Base-by-base conservation (phyloP, 352 stramenopile species). In the Halophytophthora batemanensis region DNA sequence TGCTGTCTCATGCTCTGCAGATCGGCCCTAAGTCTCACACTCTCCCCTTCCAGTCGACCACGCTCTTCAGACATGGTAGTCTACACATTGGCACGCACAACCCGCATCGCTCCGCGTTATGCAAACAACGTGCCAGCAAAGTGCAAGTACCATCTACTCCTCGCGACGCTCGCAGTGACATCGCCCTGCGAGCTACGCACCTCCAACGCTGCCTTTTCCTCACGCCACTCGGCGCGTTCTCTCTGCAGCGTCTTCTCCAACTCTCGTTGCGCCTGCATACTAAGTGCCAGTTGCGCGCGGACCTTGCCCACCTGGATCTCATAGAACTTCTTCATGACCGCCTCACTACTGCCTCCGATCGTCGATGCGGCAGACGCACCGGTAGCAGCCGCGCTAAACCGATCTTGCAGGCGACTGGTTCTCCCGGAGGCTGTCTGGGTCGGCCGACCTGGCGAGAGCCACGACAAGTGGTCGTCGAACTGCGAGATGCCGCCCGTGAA, bases 291-390 rank as follows among this genome's bases (percentile, higher is more conserved):
- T 51, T 93, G 79, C 18, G 64, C 51, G 39, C 82, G 75, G 28
- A 91, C 77, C 56, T 87, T 83, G 12, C 80, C 74, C n/a, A 90
- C 81, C 50, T 91, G 81, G 19, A 80, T 72, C 59, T 90, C 77
- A 56, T 89, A 93, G 41, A 91, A 89, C 55, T 83, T 84, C 50
- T 84, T 81, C 76, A 91, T 85, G 33, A 87, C 62, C 50, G 41
- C 44, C 40, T 64, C 61, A 21, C 46, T 65, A 13, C 49, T 12
- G 53, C 31, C 47, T 3, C 67, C 41, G 1, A 43, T n/a, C 2
- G 33, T 48, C 8, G 50, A 19, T 15, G 38, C 29, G 7, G 22
- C 49, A 2, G 21, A 7, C 8, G 44, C n/a, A 45, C 36, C 45
- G 7, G 37, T 14, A 55, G 39, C 17, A 15, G 6, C 25, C 39